A percentile compares a stretch with the other conserved stretches of the same genome.
Evolutionary conservation across 768 basidiomycete genomes (phyloP).

Genomic region (Exidia glandulosa): DNA sequence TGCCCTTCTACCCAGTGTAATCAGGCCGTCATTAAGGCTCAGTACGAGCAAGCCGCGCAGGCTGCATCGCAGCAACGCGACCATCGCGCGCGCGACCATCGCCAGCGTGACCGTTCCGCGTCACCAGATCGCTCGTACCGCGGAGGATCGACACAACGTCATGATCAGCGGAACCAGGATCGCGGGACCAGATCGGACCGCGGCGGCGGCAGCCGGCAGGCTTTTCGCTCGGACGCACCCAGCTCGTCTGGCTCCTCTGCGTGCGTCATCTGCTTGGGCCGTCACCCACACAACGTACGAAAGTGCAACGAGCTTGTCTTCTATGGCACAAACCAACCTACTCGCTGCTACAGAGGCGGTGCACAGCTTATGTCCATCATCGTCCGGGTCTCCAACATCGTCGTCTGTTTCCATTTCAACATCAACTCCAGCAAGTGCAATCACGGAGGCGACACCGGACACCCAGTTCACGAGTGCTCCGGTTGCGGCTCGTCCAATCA

Average conservation of each 20-base stretch:
- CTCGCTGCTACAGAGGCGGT: constrained; percentile 10
- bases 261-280: constrained; percentile 27
- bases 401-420: constrained; percentile 29
- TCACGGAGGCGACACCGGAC: not conserved
- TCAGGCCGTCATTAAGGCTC: too few relatives aligned
- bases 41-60: too few relatives aligned
- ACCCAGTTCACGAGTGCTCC: constrained; percentile 26
- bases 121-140: not conserved
- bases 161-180: not conserved
- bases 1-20: too few relatives aligned
- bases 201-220: not conserved
- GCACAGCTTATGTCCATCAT: constrained; percentile 11
- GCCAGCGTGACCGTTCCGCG: not conserved
- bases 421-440: constrained; percentile 13
- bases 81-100: too few relatives aligned
- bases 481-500: constrained; percentile 12
- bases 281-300: constrained; percentile 14
- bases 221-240: not conserved
- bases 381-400: constrained; percentile 4
- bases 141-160: not conserved
- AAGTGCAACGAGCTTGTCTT: constrained; percentile 8
- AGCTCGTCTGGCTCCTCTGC: not conserved
- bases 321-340: constrained; percentile 15
- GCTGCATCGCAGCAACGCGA: too few relatives aligned
- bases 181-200: not conserved